These are phyloP conservation scores for Phlyctochytrium planicorne DNA, from an alignment of 192 early-diverging fungal genomes.

Conservation along the genomic window DNA sequence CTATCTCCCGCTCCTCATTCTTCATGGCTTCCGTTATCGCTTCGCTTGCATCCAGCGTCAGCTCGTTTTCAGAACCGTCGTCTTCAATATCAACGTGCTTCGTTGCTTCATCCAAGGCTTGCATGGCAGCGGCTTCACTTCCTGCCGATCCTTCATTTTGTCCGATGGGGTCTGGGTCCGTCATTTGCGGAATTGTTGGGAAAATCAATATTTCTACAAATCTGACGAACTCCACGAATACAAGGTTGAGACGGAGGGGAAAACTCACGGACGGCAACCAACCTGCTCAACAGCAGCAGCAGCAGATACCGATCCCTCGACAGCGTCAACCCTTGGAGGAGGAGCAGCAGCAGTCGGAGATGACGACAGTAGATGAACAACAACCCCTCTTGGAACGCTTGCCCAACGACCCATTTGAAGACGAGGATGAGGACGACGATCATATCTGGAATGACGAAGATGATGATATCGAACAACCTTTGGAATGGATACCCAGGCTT, in stretches of 20 bases:
- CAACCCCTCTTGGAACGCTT: neutral
- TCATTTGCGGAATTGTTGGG: too few relatives aligned
- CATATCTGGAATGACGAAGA: neutral
- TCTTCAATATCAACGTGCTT: neutral
- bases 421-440: constrained; percentile 3
- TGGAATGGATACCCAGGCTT: neutral
- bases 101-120: neutral
- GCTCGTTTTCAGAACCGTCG: neutral
- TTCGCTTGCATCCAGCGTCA: constrained; percentile 1
- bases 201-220: too few relatives aligned
- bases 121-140: too few relatives aligned
- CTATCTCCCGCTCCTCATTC: constrained; percentile 23
- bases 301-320: too few relatives aligned
- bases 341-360: too few relatives aligned
- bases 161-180: too few relatives aligned
- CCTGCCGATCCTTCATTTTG: too few relatives aligned
- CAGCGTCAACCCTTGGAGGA: too few relatives aligned
- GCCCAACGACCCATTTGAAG: neutral
- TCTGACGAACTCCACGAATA: too few relatives aligned
- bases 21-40: constrained; percentile 39
- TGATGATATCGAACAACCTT: neutral
- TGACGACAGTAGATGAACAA: neutral
- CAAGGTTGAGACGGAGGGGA: too few relatives aligned
- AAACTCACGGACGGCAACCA: too few relatives aligned
- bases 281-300: too few relatives aligned